A percentile compares a stretch with the other conserved stretches of the same genome.
phyloP scores from a whole-genome alignment of 2,329 filamentous ascomycete genomes.

The Fusarium brachygibbosum region DNA sequence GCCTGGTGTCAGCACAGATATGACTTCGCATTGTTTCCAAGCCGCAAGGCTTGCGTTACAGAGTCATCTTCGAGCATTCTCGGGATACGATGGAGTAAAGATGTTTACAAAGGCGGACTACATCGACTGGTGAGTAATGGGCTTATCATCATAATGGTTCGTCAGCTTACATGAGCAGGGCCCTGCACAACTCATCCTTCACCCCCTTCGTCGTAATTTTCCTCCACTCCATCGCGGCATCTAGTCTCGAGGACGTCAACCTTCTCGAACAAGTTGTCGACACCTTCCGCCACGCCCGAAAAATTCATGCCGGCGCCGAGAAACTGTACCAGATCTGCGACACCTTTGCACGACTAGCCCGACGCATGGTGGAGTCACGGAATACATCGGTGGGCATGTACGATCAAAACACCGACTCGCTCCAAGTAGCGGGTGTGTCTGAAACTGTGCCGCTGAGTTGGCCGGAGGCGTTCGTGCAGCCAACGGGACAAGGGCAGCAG shows the following conservation, averaged over 20 bases:
- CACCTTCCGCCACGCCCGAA: slow-evolving; percentile 24
- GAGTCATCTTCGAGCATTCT: slow-evolving; percentile 35
- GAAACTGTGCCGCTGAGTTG: slow-evolving; percentile 16
- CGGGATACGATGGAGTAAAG: slow-evolving; percentile 22
- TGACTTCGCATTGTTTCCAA: slow-evolving; percentile 37
- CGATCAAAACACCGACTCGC: slow-evolving; percentile 30
- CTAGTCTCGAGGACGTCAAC: slow-evolving; percentile 15
- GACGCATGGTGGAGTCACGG: slow-evolving; percentile 35
- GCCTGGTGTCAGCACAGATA: slow-evolving; percentile 20
- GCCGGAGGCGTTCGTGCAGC: slow-evolving; percentile 1
- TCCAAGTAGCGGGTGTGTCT: slow-evolving; percentile 32
- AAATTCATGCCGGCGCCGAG: slow-evolving; percentile 29
- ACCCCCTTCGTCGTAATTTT: slow-evolving; percentile 42
- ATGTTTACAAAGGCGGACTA: slow-evolving; percentile 36
- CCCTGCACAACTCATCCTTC: slow-evolving; percentile 42
- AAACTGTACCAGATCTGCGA: slow-evolving; percentile 38
- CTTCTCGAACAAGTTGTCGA: slow-evolving; percentile 35
- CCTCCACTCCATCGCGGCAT: slow-evolving; percentile 32
- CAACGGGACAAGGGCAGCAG: background rate
- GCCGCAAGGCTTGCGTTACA: slow-evolving; percentile 28
- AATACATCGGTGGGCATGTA: slow-evolving; percentile 38
- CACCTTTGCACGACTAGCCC: slow-evolving; percentile 31
- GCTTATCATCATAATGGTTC: too few species aligned
- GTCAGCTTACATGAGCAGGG: slow-evolving; percentile 28
- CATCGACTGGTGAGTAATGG: slow-evolving; percentile 35